phyloP scores from a whole-genome alignment of 306 rosid genomes.

The Citrullus colocynthis region DNA sequence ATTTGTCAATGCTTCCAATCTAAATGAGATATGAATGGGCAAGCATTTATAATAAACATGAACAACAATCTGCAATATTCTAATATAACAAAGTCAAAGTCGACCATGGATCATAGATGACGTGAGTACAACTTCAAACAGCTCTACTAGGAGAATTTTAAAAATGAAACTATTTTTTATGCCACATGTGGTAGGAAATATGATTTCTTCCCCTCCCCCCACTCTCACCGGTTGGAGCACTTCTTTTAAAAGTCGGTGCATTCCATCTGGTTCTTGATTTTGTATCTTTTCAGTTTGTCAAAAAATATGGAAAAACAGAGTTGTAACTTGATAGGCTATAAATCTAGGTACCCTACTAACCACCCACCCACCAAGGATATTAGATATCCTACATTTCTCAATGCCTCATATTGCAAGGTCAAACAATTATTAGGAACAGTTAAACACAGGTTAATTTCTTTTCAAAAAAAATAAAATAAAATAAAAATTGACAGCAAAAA shows the following conservation, averaged over 20 bases:
- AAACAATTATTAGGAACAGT: neutral
- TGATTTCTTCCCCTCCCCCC: neutral
- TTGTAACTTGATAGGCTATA: neutral
- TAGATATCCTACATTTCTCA: neutral
- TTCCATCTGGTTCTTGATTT: neutral
- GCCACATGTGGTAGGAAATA: neutral
- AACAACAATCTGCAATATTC: neutral
- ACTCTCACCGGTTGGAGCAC: neutral
- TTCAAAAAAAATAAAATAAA: too few species aligned
- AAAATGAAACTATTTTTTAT: neutral
- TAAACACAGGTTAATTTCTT: neutral
- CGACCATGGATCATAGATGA: neutral
- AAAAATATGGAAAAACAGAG: neutral
- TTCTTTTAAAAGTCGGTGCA: neutral
- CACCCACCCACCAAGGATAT: neutral
- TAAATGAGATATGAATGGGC: neutral
- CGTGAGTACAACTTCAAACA: neutral
- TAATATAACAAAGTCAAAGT: neutral
- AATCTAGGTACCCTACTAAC: neutral
- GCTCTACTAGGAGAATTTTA: neutral
- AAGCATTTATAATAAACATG: neutral
- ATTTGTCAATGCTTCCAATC: neutral
- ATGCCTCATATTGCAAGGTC: neutral
- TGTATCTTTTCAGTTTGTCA: neutral
- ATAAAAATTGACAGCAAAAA: too few species aligned